Base-by-base conservation (phyloP, 2,329 filamentous ascomycete genomes). In the Trichophyton mentagrophytes region DNA sequence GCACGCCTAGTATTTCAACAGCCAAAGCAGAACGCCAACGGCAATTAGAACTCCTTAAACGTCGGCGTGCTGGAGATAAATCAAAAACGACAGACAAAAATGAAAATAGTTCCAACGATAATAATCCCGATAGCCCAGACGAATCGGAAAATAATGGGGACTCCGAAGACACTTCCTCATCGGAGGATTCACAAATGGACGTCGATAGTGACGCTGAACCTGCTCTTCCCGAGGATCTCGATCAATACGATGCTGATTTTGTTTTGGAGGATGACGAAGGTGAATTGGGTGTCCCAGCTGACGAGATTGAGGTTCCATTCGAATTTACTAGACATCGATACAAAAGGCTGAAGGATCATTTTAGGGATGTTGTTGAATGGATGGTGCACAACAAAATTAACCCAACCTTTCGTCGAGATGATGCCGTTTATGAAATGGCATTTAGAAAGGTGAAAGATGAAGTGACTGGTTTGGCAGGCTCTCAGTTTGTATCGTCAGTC, bases 381-480 rank as follows among this genome's bases (percentile, higher is more conserved):
- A 86, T 91, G 73, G 85, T 92, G 1, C 87, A 90, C 67, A 88
- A 87, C 69, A 85, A 86, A 66, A 79, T 93, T 58, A 86, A 90
- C 65, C 88, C 87, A 0, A 82, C 78, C 0, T 91, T 90, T 67
- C 74, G 80, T 9, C 79, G 80, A 17, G 74, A 80, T 3, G 82
- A 88, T 62, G 77, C 81, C 6, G 75, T 90, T 11, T 93, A 90
- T 70, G 67, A 74, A 11, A 77, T 87, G 27, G 84, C 87, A 0
- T 90, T 90, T 76, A 75, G 76, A 57, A 89, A 89, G 67, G 77
- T 92, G 0, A 82, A 89, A 64, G 83, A 88, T 65, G 86, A 90
- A 69, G 82, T 88, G 13, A 78, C 77, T 44, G 86, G 83, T 0
- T 79, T 88, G 2, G 84, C 85, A 0, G 81, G 79, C 2, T 89